phyloP scores from a whole-genome alignment of 768 basidiomycete genomes.

The Serpula lacrymans region DNA sequence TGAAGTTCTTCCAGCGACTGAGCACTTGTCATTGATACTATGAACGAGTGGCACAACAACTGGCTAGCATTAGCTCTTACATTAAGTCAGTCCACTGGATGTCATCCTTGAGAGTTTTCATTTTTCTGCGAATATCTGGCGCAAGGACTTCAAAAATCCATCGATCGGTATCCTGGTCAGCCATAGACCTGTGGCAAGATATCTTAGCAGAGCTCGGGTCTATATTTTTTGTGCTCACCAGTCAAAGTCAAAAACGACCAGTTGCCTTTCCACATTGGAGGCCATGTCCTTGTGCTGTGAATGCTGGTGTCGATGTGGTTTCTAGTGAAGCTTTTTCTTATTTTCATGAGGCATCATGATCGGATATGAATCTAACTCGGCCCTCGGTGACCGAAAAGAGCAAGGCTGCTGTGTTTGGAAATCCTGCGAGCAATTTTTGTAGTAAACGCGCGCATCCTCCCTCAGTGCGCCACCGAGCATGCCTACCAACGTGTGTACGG shows the following conservation, averaged over 20 bases:
- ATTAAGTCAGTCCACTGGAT: slow-evolving; percentile 94
- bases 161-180: slow-evolving; percentile 95
- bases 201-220: not conserved
- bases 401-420: slow-evolving; percentile 10
- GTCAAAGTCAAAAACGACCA: slow-evolving; percentile 96
- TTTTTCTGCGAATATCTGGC: slow-evolving; percentile 77
- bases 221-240: slow-evolving; percentile 49
- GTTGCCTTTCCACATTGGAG: slow-evolving; percentile 47
- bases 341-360: not conserved
- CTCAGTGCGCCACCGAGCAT: slow-evolving; percentile 32
- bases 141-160: slow-evolving; percentile 90
- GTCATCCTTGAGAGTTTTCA: slow-evolving; percentile 60
- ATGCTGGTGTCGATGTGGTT: not conserved
- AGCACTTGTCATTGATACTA: slow-evolving; percentile 40
- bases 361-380: not conserved
- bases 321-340: no score
- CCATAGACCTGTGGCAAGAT: slow-evolving; percentile 61
- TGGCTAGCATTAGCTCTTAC: slow-evolving; percentile 41
- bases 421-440: slow-evolving; percentile 5
- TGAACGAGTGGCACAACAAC: slow-evolving; percentile 7
- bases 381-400: no score
- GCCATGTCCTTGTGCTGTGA: slow-evolving; percentile 11
- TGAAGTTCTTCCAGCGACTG: slow-evolving; percentile 70
- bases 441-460: slow-evolving; percentile 1
- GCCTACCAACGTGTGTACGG: slow-evolving; percentile 67